Conservation (phyloP, 352 stramenopile species). For the Plasmopara halstedii region DNA sequence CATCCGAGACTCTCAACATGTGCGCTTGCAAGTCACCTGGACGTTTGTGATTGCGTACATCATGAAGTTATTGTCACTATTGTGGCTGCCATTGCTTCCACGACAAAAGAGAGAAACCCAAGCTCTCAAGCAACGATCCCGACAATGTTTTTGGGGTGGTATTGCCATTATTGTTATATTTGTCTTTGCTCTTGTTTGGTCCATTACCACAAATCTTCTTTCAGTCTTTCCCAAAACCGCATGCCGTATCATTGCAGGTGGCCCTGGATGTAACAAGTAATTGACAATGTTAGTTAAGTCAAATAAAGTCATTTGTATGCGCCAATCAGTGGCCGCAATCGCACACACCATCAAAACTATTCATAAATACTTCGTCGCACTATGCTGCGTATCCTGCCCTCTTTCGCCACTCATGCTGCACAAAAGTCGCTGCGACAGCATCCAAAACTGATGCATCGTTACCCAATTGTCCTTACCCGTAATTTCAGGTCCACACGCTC, state of each 20-base stretch:
- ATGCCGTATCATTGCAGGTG: conserved; percentile 51
- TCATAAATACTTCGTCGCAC: too few species aligned
- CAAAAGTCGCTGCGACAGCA: conserved; percentile 21
- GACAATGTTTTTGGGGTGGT: conserved; percentile 28
- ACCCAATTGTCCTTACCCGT: conserved; percentile 12
- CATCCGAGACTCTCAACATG: conserved; percentile 21
- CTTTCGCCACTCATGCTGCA: conserved; percentile 14
- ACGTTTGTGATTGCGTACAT: conserved; percentile 31
- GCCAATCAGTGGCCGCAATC: conserved; percentile 5
- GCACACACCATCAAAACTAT: conserved; percentile 6
- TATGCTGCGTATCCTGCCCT: conserved; percentile 31
- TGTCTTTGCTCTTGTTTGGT: conserved; percentile 45
- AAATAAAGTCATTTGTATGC: conserved; percentile 7
- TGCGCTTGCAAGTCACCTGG: conserved; percentile 36
- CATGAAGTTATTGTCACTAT: conserved; percentile 19
- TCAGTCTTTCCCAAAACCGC: conserved; percentile 46
- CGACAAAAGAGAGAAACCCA: conserved; percentile 37
- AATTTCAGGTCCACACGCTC: conserved; percentile 39
- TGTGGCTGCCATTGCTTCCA: conserved; percentile 34
- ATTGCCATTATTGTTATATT: conserved; percentile 27
- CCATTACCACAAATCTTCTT: conserved; percentile 47
- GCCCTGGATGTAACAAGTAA: conserved; percentile 29
- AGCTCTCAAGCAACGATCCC: conserved; percentile 27
- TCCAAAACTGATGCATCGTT: conserved; percentile 18
- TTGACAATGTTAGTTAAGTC: conserved; percentile 10